Conservation (phyloP, 2,329 filamentous ascomycete species). For the Paraconiothyrium brasiliense region DNA sequence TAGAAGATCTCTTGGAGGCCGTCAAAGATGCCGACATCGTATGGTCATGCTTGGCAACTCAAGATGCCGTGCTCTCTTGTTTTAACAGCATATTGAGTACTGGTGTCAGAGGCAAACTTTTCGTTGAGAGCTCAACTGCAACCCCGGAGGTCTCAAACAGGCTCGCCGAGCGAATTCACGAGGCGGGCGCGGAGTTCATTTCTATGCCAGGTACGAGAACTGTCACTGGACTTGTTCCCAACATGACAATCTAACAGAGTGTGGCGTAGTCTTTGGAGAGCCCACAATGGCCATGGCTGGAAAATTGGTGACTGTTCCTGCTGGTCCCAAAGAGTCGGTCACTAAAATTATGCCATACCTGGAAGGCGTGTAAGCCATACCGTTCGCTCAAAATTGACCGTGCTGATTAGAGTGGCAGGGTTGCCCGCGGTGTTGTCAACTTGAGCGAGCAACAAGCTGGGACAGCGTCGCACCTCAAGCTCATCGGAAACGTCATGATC, state of each 20-base stretch:
- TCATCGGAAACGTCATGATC: slow-evolving; percentile 19
- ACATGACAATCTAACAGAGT: not conserved
- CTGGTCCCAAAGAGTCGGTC: slow-evolving; percentile 11
- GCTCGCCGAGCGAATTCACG: slow-evolving; percentile 11
- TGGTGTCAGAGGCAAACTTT: slow-evolving; percentile 15
- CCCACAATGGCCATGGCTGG: slow-evolving; percentile 16
- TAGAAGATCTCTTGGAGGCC: slow-evolving; percentile 9
- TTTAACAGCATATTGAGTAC: slow-evolving; percentile 12
- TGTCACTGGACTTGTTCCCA: not conserved
- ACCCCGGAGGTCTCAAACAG: slow-evolving; percentile 14
- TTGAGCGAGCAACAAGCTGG: slow-evolving; percentile 17
- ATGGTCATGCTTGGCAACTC: slow-evolving; percentile 15
- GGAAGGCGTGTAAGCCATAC: slow-evolving; percentile 16
- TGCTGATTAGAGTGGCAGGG: not conserved
- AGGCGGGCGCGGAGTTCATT: slow-evolving; percentile 17
- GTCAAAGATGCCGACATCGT: slow-evolving; percentile 13
- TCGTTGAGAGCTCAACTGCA: slow-evolving; percentile 18
- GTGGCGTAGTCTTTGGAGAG: slow-evolving; percentile 17
- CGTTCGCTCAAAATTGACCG: not conserved
- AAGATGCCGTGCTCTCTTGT: slow-evolving; percentile 14
- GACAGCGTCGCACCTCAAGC: slow-evolving; percentile 15
- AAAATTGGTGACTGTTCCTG: slow-evolving; percentile 12
- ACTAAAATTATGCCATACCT: slow-evolving; percentile 16
- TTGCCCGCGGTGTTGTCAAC: slow-evolving; percentile 13
- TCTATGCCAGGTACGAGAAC: slow-evolving; percentile 7